Conservation (phyloP, 1,139 yeast genomes). For the Nadsonia starkeyi-henricii region DNA sequence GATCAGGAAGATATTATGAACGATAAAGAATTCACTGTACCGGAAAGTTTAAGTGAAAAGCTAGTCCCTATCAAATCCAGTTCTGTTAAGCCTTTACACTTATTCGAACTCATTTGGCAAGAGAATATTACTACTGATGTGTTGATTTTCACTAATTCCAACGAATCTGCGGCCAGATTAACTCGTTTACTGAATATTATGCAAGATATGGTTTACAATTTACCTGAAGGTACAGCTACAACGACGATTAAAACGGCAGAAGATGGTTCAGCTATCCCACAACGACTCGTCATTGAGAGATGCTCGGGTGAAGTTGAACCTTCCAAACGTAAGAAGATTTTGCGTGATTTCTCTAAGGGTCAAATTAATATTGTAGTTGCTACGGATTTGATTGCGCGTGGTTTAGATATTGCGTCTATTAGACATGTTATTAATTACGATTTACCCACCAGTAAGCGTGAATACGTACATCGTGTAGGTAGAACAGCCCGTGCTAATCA, state of each 20-base stretch:
- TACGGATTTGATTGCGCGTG: constrained; percentile 90
- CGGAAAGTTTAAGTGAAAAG: constrained; percentile 23
- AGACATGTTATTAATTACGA: constrained; percentile 80
- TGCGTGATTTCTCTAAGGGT: constrained; percentile 43
- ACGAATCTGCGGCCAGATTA: constrained; percentile 71
- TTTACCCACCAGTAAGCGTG: constrained; percentile 75
- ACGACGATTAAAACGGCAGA: not conserved
- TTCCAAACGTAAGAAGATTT: constrained; percentile 21
- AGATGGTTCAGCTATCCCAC: constrained; percentile 9
- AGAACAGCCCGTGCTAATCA: constrained; percentile 91
- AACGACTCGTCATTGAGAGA: constrained; percentile 15
- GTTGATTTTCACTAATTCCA: constrained; percentile 68
- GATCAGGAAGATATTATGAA: constrained; percentile 35
- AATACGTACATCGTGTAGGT: constrained; percentile 90
- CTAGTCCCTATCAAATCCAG: constrained; percentile 17
- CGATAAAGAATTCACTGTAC: constrained; percentile 35
- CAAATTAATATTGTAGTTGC: constrained; percentile 50
- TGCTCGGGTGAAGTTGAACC: constrained; percentile 27
- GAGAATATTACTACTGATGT: constrained; percentile 23
- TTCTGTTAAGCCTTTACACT: constrained; percentile 55
- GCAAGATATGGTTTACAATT: constrained; percentile 14
- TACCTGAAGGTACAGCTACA: constrained; percentile 3
- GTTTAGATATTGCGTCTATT: constrained; percentile 67
- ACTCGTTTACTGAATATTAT: constrained; percentile 44
- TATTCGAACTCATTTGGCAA: constrained; percentile 40